phyloP scores from a whole-genome alignment of 441 rosid species.

The Arabidopsis lyrata region DNA sequence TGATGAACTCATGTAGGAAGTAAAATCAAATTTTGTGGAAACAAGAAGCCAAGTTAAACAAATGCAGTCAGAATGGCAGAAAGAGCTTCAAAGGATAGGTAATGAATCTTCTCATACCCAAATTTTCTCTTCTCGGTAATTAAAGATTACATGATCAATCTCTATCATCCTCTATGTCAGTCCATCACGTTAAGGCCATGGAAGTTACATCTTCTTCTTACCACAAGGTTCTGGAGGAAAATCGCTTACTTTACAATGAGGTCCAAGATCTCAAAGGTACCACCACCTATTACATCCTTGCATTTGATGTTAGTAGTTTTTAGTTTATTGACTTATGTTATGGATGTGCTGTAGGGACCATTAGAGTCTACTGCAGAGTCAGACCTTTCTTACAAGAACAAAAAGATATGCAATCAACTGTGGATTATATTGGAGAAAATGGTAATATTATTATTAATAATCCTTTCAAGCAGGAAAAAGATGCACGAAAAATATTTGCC shows the following conservation, averaged over 20 bases:
- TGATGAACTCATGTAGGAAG: constrained; percentile 55
- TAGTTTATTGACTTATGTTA: constrained; percentile 1
- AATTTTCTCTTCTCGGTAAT: not conserved
- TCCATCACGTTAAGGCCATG: constrained; percentile 66
- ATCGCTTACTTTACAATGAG: constrained; percentile 90
- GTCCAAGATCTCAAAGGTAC: constrained; percentile 96
- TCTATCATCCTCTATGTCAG: constrained; percentile 48
- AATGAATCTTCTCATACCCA: constrained; percentile 35
- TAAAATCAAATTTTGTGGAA: constrained; percentile 57
- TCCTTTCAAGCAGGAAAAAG: constrained; percentile 88
- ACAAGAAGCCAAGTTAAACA: constrained; percentile 65
- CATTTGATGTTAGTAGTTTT: not conserved
- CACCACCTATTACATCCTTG: constrained; percentile 2
- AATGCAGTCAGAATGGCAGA: constrained; percentile 73
- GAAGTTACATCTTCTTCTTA: constrained; percentile 80
- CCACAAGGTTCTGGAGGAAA: constrained; percentile 86
- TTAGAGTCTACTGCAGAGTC: constrained; percentile 92
- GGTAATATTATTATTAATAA: constrained; percentile 90
- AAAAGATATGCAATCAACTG: constrained; percentile 65
- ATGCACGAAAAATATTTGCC: constrained; percentile 79
- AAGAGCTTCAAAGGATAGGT: constrained; percentile 73
- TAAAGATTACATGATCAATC: constrained; percentile 22
- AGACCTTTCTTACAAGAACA: constrained; percentile 81
- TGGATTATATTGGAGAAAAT: constrained; percentile 91
- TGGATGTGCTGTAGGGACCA: constrained; percentile 63